These are phyloP conservation scores for Phlyctochytrium planicorne DNA, from an alignment of 192 early-diverging fungal genomes.

Conservation along the genomic window DNA sequence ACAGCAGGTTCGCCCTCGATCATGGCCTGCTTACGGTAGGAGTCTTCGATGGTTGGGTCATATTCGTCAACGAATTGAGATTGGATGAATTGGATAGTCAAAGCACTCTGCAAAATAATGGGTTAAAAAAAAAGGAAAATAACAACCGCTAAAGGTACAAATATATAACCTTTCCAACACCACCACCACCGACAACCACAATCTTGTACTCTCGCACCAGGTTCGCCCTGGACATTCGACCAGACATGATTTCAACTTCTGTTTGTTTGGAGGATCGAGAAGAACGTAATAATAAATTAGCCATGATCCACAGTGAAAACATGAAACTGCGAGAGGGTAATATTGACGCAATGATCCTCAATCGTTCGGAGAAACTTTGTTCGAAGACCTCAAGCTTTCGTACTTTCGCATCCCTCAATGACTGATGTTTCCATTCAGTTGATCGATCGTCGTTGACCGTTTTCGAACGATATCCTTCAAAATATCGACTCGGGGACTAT, in stretches of 20 bases:
- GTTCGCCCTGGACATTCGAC: neutral
- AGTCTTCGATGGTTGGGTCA: conserved; percentile 64
- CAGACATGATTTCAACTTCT: neutral
- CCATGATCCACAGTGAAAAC: too few relatives aligned
- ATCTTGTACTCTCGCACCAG: conserved; percentile 28
- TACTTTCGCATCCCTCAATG: too few relatives aligned
- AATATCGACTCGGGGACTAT: too few relatives aligned
- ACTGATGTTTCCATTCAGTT: too few relatives aligned
- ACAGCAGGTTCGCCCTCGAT: conserved; percentile 80
- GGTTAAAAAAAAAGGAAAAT: neutral
- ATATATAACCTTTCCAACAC: conserved; percentile 4
- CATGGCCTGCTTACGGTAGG: conserved; percentile 79
- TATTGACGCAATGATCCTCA: too few relatives aligned
- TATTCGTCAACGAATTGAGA: conserved; percentile 73
- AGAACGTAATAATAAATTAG: too few relatives aligned
- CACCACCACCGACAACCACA: conserved; percentile 8
- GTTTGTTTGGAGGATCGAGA: neutral
- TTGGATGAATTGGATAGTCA: conserved; percentile 93
- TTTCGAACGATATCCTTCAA: too few relatives aligned
- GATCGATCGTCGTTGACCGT: too few relatives aligned
- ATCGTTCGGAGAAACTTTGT: too few relatives aligned
- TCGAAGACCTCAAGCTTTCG: too few relatives aligned
- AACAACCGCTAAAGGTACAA: neutral
- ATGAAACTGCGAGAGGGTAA: too few relatives aligned
- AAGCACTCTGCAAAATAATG: conserved; percentile 68